Percentiles rank a stretch among this genome's conserved stretches.
Conservation (phyloP, 2,329 filamentous ascomycete species). For the Metarhizium brunneum region DNA sequence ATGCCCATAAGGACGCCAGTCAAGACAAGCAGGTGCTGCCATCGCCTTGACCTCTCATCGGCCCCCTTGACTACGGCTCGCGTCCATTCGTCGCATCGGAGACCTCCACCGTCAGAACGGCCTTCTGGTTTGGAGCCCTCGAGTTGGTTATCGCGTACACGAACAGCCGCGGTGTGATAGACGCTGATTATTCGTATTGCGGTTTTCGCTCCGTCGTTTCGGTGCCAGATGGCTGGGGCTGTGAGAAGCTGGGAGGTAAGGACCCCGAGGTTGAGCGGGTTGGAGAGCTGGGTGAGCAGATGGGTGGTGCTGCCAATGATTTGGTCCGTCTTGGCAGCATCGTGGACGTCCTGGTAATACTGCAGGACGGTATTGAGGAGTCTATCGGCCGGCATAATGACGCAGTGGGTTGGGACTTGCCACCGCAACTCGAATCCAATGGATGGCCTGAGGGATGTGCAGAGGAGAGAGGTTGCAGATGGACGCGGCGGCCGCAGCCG, state of each 20-base stretch:
- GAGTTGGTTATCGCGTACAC: constrained; percentile 39
- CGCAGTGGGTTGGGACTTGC: constrained; percentile 1
- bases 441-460: constrained; percentile 5
- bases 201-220: constrained; percentile 49
- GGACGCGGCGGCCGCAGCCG: not conserved
- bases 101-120: constrained; percentile 29
- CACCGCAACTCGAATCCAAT: not conserved
- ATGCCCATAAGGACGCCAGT: constrained; percentile 72
- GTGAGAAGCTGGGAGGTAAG: constrained; percentile 64
- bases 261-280: constrained; percentile 65
- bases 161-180: constrained; percentile 57
- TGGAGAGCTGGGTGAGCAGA: constrained; percentile 60
- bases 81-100: constrained; percentile 45
- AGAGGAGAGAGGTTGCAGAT: not conserved
- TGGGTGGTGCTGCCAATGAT: constrained; percentile 58
- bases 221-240: constrained; percentile 61
- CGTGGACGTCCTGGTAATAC: constrained; percentile 44
- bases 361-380: constrained; percentile 59
- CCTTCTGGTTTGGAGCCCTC: constrained; percentile 24
- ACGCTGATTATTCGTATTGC: constrained; percentile 60
- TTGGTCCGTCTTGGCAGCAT: constrained; percentile 41
- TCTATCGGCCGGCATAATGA: constrained; percentile 54
- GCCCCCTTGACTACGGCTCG: constrained; percentile 47
- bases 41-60: constrained; percentile 53
- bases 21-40: constrained; percentile 77